phyloP scores from a whole-genome alignment of 176 grass and related monocot species.

The Triticum timopheevii region DNA sequence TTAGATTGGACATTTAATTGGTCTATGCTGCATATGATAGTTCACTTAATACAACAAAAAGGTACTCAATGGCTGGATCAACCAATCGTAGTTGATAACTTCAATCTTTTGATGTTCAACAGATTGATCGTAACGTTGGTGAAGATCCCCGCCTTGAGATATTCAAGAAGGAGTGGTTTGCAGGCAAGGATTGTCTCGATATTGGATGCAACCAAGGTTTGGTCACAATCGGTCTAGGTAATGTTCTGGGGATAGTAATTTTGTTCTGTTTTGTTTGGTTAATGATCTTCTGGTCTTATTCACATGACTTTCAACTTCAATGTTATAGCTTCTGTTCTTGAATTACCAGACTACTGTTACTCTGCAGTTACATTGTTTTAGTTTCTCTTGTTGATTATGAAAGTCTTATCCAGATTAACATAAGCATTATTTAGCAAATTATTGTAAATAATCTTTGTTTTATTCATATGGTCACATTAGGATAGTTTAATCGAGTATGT shows the following conservation, averaged over 20 bases:
- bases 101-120: background rate
- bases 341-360: background rate
- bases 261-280: constrained; percentile 14
- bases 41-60: background rate
- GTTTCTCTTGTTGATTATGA: background rate
- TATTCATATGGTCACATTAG: background rate
- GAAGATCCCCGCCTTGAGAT: constrained; percentile 81
- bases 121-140: constrained; percentile 62
- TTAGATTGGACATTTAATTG: background rate
- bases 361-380: constrained; percentile 5
- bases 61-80: background rate
- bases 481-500: background rate
- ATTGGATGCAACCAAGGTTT: constrained; percentile 97
- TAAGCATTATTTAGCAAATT: background rate
- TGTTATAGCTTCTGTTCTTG: background rate
- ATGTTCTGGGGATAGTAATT: background rate
- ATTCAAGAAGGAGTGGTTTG: constrained; percentile 87
- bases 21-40: background rate
- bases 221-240: constrained; percentile 85
- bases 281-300: background rate
- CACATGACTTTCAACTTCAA: background rate
- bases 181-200: constrained; percentile 94
- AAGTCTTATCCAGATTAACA: background rate
- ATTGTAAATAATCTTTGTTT: background rate
- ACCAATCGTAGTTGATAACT: constrained; percentile 11